Percentiles rank a stretch among this genome's conserved stretches.
Evolutionary conservation across 208 protist species (phyloP).

Genomic region (Crithidia mellificae): DNA sequence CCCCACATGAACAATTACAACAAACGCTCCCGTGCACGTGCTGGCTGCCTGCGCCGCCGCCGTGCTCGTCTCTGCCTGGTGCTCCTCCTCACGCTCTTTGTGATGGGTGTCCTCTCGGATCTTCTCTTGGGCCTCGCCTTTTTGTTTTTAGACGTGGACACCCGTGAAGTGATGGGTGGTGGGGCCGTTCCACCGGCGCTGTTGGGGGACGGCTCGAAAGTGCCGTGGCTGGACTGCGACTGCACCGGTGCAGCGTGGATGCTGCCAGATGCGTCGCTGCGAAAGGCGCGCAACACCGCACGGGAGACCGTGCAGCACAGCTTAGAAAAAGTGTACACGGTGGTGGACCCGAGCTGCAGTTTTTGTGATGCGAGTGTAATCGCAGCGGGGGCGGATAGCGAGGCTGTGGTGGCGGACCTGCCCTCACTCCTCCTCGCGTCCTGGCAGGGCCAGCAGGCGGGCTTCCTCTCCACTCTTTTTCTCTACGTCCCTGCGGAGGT

Average conservation of each 20-base stretch:
- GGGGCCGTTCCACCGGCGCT: not conserved
- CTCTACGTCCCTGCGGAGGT: not conserved
- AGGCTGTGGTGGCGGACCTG: not conserved
- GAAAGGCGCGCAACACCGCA: not conserved
- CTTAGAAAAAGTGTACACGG: not conserved
- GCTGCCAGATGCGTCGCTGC: not conserved
- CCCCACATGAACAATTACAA: too few species aligned
- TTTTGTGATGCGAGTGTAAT: not conserved
- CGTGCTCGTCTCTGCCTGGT: not conserved
- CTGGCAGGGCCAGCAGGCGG: not conserved
- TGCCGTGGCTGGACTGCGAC: constrained; percentile 21
- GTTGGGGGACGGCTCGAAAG: not conserved
- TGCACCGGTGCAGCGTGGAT: not conserved
- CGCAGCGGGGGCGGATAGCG: too few species aligned
- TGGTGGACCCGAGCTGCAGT: not conserved
- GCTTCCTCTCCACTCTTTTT: not conserved
- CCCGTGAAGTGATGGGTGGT: too few species aligned
- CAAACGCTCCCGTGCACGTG: too few species aligned
- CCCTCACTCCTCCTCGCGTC: not conserved
- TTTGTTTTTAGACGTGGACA: not conserved
- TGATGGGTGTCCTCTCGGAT: not conserved
- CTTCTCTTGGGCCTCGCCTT: not conserved
- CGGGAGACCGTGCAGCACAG: not conserved
- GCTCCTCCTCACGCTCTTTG: not conserved
- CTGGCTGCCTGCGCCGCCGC: not conserved